These are phyloP conservation scores for Podospora comata DNA, from an alignment of 495 filamentous ascomycete species.

Conservation along the genomic window DNA sequence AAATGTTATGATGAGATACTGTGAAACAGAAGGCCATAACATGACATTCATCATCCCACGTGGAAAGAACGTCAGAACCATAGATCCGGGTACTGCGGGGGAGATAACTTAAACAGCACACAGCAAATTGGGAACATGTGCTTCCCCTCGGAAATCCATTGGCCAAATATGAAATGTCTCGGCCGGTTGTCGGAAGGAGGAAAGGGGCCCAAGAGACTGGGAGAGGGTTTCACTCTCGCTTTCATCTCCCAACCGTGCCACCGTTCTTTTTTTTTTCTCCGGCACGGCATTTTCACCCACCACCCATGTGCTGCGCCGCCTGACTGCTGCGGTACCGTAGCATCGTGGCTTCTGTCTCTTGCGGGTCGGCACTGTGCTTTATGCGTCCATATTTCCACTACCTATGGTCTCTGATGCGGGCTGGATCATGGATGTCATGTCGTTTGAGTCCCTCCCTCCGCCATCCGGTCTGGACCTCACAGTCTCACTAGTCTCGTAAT, in stretches of 20 bases:
- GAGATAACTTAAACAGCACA: background rate
- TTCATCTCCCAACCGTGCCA: background rate
- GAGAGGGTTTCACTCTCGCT: background rate
- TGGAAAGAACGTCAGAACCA: background rate
- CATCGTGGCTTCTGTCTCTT: background rate
- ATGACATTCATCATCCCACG: background rate
- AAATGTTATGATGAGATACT: background rate
- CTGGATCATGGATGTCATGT: background rate
- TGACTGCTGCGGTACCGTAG: background rate
- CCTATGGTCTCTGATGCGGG: background rate
- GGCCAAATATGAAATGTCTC: background rate
- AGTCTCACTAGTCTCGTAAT: background rate
- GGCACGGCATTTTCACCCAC: background rate
- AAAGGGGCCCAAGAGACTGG: background rate
- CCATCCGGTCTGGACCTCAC: background rate
- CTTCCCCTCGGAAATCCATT: background rate
- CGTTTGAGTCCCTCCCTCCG: background rate
- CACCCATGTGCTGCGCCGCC: background rate
- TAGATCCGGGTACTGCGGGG: background rate
- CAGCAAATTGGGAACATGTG: background rate
- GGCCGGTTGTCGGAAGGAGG: background rate
- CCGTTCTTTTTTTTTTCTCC: background rate
- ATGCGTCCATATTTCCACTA: background rate
- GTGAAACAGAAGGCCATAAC: background rate
- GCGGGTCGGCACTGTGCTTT: background rate